Conservation (phyloP, 192 early-diverging fungal species). For the Podila minutissima region DNA sequence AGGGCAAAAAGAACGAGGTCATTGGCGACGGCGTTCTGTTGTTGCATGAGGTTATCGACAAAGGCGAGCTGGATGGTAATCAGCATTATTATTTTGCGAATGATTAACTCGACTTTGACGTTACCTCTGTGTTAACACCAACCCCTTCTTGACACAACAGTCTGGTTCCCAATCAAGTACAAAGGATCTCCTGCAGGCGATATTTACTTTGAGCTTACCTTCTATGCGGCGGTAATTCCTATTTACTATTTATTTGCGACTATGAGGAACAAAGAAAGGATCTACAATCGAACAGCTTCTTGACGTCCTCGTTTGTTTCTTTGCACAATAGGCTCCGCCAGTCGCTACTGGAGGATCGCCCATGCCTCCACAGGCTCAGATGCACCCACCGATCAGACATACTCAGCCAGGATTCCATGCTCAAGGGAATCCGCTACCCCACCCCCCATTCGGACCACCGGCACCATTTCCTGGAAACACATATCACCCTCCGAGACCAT, state of each 20-base stretch:
- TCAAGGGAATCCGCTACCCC: constrained; percentile 10
- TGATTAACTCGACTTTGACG: not conserved
- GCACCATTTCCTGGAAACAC: constrained; percentile 33
- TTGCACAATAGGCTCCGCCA: not conserved
- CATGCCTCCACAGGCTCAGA: constrained; percentile 1
- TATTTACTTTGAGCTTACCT: constrained; percentile 64
- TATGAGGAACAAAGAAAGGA: no score
- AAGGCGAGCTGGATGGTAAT: constrained; percentile 50
- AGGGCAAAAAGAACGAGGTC: constrained; percentile 43
- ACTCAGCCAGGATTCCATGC: constrained; percentile 22
- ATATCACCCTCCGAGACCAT: constrained; percentile 5
- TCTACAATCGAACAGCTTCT: no score
- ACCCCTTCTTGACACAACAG: constrained; percentile 20
- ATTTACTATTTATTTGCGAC: not conserved
- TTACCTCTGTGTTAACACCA: not conserved
- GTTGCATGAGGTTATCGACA: constrained; percentile 44
- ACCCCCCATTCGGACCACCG: constrained; percentile 23
- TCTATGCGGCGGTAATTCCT: constrained; percentile 53
- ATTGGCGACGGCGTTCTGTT: constrained; percentile 39
- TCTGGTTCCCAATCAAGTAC: constrained; percentile 58
- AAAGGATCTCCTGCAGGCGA: constrained; percentile 57
- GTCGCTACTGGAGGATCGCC: constrained; percentile 5
- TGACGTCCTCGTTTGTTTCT: no score
- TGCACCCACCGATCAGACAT: constrained; percentile 17
- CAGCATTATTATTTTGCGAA: not conserved